A percentile compares a stretch with the other conserved stretches of the same genome.
Conservation (phyloP, 805 yeast species). For the Millerozyma miso region DNA sequence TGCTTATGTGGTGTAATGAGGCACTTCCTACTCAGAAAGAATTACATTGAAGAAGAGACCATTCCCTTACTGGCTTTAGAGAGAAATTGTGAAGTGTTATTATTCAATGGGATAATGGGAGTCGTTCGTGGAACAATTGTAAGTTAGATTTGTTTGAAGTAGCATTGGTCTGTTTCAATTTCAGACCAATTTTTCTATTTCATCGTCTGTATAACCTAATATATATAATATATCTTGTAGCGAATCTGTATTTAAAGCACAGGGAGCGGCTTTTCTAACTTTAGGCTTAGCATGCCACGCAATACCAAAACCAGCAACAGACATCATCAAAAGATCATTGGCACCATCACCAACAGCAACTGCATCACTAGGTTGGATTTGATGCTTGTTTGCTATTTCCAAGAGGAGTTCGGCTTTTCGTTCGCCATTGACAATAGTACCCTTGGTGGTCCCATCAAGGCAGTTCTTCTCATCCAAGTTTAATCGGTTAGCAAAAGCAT, state of each 20-base stretch:
- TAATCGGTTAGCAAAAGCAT: slow-evolving; percentile 80
- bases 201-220: slow-evolving; percentile 64
- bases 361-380: slow-evolving; percentile 47
- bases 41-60: slow-evolving; percentile 50
- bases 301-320: slow-evolving; percentile 83
- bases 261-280: slow-evolving; percentile 81
- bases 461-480: slow-evolving; percentile 40
- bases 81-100: slow-evolving; percentile 64
- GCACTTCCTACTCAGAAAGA: slow-evolving; percentile 53
- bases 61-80: slow-evolving; percentile 43
- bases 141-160: slow-evolving; percentile 4
- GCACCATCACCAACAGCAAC: slow-evolving; percentile 98
- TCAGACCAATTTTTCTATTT: slow-evolving; percentile 34
- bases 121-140: slow-evolving; percentile 56
- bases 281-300: slow-evolving; percentile 98
- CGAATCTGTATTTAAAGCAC: slow-evolving; percentile 69
- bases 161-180: slow-evolving; percentile 2
- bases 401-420: slow-evolving; percentile 72
- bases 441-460: slow-evolving; percentile 73
- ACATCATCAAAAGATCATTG: slow-evolving; percentile 92
- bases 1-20: slow-evolving; percentile 84
- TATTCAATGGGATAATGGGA: slow-evolving; percentile 84
- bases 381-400: slow-evolving; percentile 54
- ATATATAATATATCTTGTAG: slow-evolving; percentile 76
- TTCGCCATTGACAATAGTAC: slow-evolving; percentile 82